These are phyloP conservation scores for Nakaseomyces kungkrabaensis DNA, from an alignment of 1,139 yeast genomes.

Conservation along the genomic window DNA sequence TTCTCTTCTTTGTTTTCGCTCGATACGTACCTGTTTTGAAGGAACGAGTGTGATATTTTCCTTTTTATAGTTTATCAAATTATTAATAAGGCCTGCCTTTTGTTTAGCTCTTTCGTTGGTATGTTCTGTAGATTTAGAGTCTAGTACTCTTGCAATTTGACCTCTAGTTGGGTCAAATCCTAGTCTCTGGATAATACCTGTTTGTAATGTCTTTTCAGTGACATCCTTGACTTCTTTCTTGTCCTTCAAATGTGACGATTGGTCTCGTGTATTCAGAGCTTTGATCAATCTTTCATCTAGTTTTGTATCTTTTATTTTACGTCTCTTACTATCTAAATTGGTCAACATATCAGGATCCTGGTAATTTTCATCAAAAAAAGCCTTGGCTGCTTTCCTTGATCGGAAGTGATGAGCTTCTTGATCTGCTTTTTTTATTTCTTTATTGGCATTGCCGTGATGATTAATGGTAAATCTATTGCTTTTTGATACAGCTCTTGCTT, in stretches of 20 bases:
- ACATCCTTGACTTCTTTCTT: slow-evolving; percentile 20
- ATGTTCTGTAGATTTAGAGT: slow-evolving; percentile 9
- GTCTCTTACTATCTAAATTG: slow-evolving; percentile 26
- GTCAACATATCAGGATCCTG: slow-evolving; percentile 39
- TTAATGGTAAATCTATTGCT: slow-evolving; percentile 12
- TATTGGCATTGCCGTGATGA: slow-evolving; percentile 9
- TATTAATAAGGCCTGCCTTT: slow-evolving; percentile 22
- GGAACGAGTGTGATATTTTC: slow-evolving; percentile 28
- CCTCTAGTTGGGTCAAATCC: slow-evolving; percentile 46
- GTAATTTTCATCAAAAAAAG: slow-evolving; percentile 40
- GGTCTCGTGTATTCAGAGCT: slow-evolving; percentile 7
- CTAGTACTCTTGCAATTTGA: slow-evolving; percentile 17
- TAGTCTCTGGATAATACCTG: slow-evolving; percentile 33
- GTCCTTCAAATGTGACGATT: neutral
- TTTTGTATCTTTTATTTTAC: slow-evolving; percentile 20
- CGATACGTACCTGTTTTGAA: slow-evolving; percentile 23
- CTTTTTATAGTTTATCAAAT: slow-evolving; percentile 28
- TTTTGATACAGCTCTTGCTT: neutral
- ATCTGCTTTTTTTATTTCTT: slow-evolving; percentile 15
- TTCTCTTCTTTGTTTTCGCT: slow-evolving; percentile 22
- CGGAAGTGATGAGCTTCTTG: slow-evolving; percentile 30
- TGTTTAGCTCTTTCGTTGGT: slow-evolving; percentile 12
- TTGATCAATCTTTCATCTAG: slow-evolving; percentile 14
- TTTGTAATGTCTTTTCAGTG: slow-evolving; percentile 32
- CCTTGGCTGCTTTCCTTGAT: slow-evolving; percentile 34